Evolutionary conservation across 2,329 filamentous ascomycete species (phyloP).

Genomic region (Botryosphaeria dothidea): DNA sequence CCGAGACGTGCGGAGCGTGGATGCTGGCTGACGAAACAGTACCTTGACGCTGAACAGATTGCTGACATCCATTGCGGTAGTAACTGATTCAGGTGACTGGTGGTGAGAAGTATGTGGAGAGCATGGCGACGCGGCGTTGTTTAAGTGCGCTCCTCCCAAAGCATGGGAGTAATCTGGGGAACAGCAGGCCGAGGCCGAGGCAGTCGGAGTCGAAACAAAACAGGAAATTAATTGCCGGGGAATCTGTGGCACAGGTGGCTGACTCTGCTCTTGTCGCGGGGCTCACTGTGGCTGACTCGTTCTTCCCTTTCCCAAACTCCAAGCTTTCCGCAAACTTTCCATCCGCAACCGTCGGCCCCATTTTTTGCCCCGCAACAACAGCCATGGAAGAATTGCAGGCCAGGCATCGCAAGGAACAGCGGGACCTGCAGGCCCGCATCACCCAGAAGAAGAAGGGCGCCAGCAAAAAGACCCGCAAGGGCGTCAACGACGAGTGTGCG

Average conservation of each 20-base stretch:
- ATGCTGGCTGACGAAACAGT: not conserved
- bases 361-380: slow-evolving; percentile 20
- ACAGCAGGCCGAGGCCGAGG: slow-evolving; percentile 10
- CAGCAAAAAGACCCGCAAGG: slow-evolving; percentile 73
- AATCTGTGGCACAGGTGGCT: not conserved
- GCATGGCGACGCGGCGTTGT: not conserved
- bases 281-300: not conserved
- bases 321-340: not conserved
- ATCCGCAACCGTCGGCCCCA: not conserved
- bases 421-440: slow-evolving; percentile 79
- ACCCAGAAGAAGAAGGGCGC: slow-evolving; percentile 97
- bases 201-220: not conserved
- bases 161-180: slow-evolving; percentile 11
- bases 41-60: slow-evolving; percentile 41
- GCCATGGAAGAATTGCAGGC: slow-evolving; percentile 73
- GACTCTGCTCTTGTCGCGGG: not conserved
- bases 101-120: not conserved
- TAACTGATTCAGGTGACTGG: not conserved
- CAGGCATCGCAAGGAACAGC: slow-evolving; percentile 84
- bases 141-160: not conserved
- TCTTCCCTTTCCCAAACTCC: not conserved
- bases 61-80: slow-evolving; percentile 35
- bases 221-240: not conserved
- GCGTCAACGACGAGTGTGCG: slow-evolving; percentile 64
- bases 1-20: not conserved